Percentiles rank a stretch among this genome's conserved stretches.
phyloP scores from a whole-genome alignment of 176 grass and related monocot species.

The Guadua angustifolia region DNA sequence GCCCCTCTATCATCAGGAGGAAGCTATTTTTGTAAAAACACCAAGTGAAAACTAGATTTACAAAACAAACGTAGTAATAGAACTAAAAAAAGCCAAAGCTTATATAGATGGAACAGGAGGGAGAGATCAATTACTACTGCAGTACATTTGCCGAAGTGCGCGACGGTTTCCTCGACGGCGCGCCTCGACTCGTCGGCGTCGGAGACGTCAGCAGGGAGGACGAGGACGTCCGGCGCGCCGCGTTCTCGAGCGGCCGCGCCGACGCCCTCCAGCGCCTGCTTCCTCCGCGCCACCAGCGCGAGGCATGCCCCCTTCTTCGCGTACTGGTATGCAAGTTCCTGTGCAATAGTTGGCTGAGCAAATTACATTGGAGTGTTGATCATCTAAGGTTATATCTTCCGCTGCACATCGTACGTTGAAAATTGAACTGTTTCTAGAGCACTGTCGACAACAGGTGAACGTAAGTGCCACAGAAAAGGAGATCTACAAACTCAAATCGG shows the following conservation, averaged over 20 bases:
- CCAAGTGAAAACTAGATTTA: too few relatives aligned
- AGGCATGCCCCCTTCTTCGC: slow-evolving; percentile 58
- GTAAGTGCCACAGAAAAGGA: too few relatives aligned
- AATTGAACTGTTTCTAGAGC: too few relatives aligned
- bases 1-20: too few relatives aligned
- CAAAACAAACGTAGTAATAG: too few relatives aligned
- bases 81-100: too few relatives aligned
- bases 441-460: too few relatives aligned
- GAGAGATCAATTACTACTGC: background rate
- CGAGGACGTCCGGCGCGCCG: slow-evolving; percentile 59
- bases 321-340: slow-evolving; percentile 76
- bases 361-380: background rate
- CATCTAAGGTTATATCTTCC: background rate
- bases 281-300: slow-evolving; percentile 62
- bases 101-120: background rate
- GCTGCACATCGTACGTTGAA: too few relatives aligned
- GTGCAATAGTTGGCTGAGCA: background rate
- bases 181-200: slow-evolving; percentile 47
- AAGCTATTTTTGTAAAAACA: too few relatives aligned
- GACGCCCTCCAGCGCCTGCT: slow-evolving; percentile 54
- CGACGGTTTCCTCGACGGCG: slow-evolving; percentile 57
- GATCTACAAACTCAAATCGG: too few relatives aligned
- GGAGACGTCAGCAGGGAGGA: slow-evolving; percentile 58
- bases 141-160: slow-evolving; percentile 65
- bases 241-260: slow-evolving; percentile 41